Percentiles rank a stretch among this genome's conserved stretches.
Conservation (phyloP, 495 filamentous ascomycete genomes). For the Cercophora scortea region DNA sequence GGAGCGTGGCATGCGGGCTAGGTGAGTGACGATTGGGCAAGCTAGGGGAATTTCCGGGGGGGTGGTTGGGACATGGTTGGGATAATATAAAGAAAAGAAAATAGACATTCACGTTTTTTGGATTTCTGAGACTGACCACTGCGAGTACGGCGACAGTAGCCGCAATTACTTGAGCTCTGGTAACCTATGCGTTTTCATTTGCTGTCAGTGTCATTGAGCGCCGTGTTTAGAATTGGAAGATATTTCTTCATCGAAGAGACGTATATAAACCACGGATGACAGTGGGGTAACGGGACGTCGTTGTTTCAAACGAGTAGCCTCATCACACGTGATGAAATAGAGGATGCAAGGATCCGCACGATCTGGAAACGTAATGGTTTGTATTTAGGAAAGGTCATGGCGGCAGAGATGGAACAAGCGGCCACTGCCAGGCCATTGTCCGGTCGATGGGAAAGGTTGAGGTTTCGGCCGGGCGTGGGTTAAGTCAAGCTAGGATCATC, state of each 20-base stretch:
- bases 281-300: background rate
- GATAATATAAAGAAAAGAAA: background rate
- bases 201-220: background rate
- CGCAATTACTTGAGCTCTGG: constrained; percentile 40
- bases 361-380: constrained; percentile 7
- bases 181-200: constrained; percentile 26
- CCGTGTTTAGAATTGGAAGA: too few relatives aligned
- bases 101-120: constrained; percentile 27
- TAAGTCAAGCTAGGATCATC: background rate
- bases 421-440: constrained; percentile 3
- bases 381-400: background rate
- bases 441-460: constrained; percentile 12
- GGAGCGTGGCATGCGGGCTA: background rate
- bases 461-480: constrained; percentile 9
- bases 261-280: background rate
- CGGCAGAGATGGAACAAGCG: background rate
- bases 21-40: background rate
- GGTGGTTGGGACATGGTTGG: background rate
- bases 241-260: too few relatives aligned
- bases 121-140: constrained; percentile 32
- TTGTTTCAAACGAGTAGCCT: background rate
- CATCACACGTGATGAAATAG: background rate
- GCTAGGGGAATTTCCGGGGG: constrained; percentile 14
- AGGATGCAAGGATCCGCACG: background rate
- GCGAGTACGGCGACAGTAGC: constrained; percentile 40